Evolutionary conservation across 2,329 filamentous ascomycete species (phyloP), one percentile per base, ranked within the genome.

Genomic region (Xylariaceae sp.): DNA sequence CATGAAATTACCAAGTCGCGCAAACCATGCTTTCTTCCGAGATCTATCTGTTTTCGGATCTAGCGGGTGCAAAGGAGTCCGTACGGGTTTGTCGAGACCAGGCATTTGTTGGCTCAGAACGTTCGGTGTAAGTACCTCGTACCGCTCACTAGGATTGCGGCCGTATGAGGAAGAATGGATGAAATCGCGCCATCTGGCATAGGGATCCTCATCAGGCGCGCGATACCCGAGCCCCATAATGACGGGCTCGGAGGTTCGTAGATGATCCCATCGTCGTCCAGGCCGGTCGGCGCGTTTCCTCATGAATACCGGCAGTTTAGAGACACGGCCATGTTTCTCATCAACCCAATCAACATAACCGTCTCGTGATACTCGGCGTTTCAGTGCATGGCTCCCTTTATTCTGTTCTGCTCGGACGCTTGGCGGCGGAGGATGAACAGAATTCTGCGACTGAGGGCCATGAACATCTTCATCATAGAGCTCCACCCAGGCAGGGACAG

Each of bases 1-100:
- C 23, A 95, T 77, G 30, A 84, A 81, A 47, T 82, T 80, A 78
- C 88, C 88, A 44, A 88, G 72, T 50, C 85, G 81, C 67, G 84
- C 82, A 57, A 73, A 61, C 50, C 64, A 68, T 30, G 65, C 68
- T 51, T 67, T 69, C 58, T 73, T 72, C 50, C 70, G 66, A 3
- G 67, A 66, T 51, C 67, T 59, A 43, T 69, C 63, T 53, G 64
- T 64, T 47, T 70, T 71, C 18, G 70, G 67, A 63, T 74, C 72
- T 32, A 73, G 64, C 7, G 71, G 66, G 50, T 74, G 71, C 59
- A 73, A 68, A 48, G 73, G 72, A 57, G 70, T 69, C 37, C 69
- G 64, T 13, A 73, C 71, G 11, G 73, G 67, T 58, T 74, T 67
- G 43, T 76, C 64, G 40, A 75, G 70, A 26, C 73, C 71, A 13